Conservation (phyloP, 2,329 filamentous ascomycete species). For the Cadophora sp. region DNA sequence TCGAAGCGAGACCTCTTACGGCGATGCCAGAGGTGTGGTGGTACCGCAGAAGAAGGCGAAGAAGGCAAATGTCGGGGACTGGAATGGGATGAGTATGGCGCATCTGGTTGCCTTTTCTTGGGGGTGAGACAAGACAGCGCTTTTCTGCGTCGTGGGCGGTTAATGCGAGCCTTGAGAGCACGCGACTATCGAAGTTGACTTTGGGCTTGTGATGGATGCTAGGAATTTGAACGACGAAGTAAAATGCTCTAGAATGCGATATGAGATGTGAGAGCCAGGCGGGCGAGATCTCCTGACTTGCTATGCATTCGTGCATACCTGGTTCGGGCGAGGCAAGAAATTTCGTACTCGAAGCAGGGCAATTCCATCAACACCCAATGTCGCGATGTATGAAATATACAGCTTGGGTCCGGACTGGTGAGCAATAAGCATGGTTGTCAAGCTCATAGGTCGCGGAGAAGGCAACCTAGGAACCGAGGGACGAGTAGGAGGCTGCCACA, state of each 20-base stretch:
- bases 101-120: background rate
- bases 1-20: background rate
- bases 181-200: background rate
- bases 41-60: background rate
- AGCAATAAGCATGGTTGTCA: background rate
- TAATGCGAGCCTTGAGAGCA: background rate
- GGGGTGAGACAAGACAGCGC: background rate
- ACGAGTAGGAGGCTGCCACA: slow-evolving; percentile 27
- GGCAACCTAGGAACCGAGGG: slow-evolving; percentile 19
- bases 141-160: background rate
- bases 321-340: background rate
- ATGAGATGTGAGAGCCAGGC: slow-evolving; percentile 14
- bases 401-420: too few species aligned
- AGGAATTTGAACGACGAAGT: background rate
- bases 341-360: background rate
- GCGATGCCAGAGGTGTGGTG: background rate
- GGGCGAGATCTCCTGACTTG: background rate
- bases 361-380: background rate
- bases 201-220: background rate
- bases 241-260: background rate
- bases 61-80: background rate
- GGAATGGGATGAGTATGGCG: background rate
- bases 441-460: slow-evolving; percentile 29
- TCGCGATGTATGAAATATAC: background rate
- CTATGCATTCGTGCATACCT: background rate